Base-by-base conservation (phyloP, 164 flowering plant species). In the Stephania cephalantha region DNA sequence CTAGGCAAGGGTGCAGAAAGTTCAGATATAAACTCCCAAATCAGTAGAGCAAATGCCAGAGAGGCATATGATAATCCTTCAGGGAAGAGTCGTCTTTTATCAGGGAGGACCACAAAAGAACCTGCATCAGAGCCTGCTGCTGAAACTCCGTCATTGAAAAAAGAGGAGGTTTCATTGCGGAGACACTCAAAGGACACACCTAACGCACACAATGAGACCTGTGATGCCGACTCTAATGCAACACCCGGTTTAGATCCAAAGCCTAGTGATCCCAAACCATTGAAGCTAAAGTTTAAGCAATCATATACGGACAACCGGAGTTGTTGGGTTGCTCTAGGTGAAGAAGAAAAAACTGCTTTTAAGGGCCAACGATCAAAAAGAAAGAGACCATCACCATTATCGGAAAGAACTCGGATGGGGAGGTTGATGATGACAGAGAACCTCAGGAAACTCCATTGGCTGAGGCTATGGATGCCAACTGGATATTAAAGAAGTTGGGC, bases 361-460 rank as follows among this genome's bases (percentile, higher is more conserved):
- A 94, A 93, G 84, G 99, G 99, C 53, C 98, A 94, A 80, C 88
- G 99, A 76, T 96, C 99, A 35, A 96, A 96, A 80, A 86, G 99
- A 73, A 94, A 88, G 85, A 85, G 99, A 78, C 90, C 98, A 18
- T 85, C 94, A 42, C 85, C 84, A 50, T 71, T 82, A 2, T 53
- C 78, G 78, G 92, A 89, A 77, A 85, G 85, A 81, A 22, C 79
- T 10, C 76, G 78, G 6, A 78, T 76, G 55, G 79, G 73, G 92
- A 85, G 69, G 89, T 83, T 55, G 90, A 85, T 45, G 84, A 81
- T 77, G 69, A 68, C 44, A 46, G 82, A 29, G 82, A 76, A 69
- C 78, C 77, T 76, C 82, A 74, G 68, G 91, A 86, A 35, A 83
- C 79, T 83, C 71, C 89, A 29, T 77, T 86, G 78, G 85, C 86